These are phyloP conservation scores for Agaricus blazei DNA, from an alignment of 768 basidiomycete species.

Conservation along the genomic window DNA sequence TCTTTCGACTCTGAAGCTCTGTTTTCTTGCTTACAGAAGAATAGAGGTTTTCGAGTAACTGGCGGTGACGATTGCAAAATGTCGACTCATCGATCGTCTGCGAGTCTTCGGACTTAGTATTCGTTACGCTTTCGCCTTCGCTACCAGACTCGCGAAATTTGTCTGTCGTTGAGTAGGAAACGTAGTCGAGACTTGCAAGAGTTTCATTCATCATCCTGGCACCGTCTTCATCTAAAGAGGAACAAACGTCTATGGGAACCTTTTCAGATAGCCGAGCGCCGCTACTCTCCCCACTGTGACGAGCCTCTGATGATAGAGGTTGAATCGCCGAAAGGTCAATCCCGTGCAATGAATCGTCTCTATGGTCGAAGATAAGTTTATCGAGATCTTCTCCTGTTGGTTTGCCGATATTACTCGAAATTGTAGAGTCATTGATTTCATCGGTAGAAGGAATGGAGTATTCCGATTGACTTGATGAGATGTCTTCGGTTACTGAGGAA, in stretches of 20 bases:
- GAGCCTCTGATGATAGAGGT: no score
- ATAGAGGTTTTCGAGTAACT: neutral
- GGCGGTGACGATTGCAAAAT: neutral
- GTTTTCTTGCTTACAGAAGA: neutral
- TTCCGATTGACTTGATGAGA: neutral
- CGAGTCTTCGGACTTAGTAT: neutral
- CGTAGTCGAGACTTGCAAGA: neutral
- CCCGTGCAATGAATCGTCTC: no score
- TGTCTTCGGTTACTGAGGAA: neutral
- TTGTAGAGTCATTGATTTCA: no score
- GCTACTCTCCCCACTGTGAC: neutral
- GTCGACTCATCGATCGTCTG: neutral
- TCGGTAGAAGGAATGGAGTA: neutral
- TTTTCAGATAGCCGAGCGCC: neutral
- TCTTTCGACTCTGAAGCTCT: neutral
- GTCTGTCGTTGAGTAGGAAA: neutral
- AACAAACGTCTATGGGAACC: neutral
- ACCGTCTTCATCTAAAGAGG: neutral
- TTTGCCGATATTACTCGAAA: no score
- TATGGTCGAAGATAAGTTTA: no score
- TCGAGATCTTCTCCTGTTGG: neutral
- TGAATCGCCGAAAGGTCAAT: no score
- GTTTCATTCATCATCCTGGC: conserved; percentile 1
- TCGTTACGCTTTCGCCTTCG: neutral
- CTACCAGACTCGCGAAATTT: neutral